Evolutionary conservation across 148 eudicot genomes (phyloP).

Genomic region (Camellia lanceoleosa): DNA sequence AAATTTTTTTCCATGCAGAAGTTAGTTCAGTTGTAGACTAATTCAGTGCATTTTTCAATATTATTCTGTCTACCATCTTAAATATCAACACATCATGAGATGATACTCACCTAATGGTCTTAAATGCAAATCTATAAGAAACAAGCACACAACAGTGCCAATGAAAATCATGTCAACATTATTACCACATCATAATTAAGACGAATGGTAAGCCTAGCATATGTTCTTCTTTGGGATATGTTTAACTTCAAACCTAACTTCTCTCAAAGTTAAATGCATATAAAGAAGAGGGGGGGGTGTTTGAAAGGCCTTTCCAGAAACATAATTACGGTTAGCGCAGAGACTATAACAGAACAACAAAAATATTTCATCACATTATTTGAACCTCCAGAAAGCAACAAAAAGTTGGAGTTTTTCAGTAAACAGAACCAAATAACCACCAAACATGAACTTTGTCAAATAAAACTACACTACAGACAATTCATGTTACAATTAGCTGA

Average conservation of each 20-base stretch:
- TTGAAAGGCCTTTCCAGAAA: background rate
- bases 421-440: background rate
- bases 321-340: background rate
- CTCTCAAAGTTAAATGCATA: background rate
- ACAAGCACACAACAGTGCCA: background rate
- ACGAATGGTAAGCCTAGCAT: background rate
- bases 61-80: background rate
- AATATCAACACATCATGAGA: background rate
- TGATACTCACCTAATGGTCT: background rate
- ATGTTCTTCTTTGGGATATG: background rate
- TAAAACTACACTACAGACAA: background rate
- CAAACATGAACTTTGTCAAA: background rate
- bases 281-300: background rate
- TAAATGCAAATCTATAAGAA: slow-evolving; percentile 6
- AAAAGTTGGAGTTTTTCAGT: background rate
- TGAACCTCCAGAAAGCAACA: background rate
- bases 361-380: background rate
- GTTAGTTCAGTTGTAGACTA: too few relatives aligned
- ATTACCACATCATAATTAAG: background rate
- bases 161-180: background rate
- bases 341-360: slow-evolving; percentile 1
- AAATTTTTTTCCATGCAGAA: too few relatives aligned
- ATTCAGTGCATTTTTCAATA: too few relatives aligned
- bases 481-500: background rate
- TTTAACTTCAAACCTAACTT: background rate